phyloP scores from a whole-genome alignment of 345 rosid genomes.

The Citrus reticulata region DNA sequence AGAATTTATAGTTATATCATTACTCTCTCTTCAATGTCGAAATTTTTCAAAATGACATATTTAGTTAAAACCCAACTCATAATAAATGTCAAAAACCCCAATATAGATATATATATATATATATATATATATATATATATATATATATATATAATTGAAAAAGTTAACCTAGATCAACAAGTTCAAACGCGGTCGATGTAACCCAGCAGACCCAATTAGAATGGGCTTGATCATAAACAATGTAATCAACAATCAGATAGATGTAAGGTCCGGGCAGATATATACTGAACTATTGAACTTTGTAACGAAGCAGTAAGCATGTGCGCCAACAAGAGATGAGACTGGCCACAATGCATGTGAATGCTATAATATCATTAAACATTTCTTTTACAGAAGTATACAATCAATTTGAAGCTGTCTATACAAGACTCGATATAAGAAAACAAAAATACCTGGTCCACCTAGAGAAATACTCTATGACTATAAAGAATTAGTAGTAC shows the following conservation, averaged over 20 bases:
- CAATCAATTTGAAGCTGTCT: neutral
- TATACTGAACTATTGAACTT: too few relatives aligned
- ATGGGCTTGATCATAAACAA: neutral
- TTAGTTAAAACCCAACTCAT: too few relatives aligned
- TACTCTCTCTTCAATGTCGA: too few relatives aligned
- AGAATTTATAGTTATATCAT: accelerated
- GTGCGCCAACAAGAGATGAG: neutral
- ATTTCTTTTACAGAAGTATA: neutral
- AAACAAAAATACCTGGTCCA: neutral
- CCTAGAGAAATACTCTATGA: neutral
- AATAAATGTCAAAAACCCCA: too few relatives aligned
- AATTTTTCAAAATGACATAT: too few relatives aligned
- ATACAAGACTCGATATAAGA: neutral
- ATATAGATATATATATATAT: too few relatives aligned
- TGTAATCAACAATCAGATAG: too few relatives aligned
- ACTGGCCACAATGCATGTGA: neutral
- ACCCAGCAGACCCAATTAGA: neutral
- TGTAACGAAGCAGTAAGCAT: neutral
- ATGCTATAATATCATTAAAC: neutral
- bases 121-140: too few relatives aligned
- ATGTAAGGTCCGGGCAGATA: too few relatives aligned
- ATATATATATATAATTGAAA: too few relatives aligned
- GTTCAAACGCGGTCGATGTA: neutral
- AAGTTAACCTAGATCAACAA: neutral
- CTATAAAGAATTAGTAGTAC: neutral